Evolutionary conservation across 2,329 filamentous ascomycete genomes (phyloP), one percentile per base, ranked within the genome.

Genomic region (Amauroascus verrucosus): DNA sequence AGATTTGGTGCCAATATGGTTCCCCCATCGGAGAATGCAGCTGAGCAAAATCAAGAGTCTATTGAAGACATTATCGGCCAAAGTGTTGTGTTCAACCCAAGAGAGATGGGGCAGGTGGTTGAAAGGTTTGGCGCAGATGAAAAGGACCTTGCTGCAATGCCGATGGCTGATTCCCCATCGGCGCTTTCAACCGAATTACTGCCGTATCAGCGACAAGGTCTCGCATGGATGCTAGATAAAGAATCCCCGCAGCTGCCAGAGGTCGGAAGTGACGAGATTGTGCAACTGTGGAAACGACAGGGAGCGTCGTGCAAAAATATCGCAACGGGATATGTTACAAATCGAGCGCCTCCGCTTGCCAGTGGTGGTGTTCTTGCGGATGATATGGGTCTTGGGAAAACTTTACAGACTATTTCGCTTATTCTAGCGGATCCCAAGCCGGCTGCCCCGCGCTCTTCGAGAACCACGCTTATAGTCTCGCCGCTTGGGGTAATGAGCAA

Each of bases 361-460:
- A 86, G 82, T 48, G 89, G 89, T 16, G 89, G 89, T 30, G 89
- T 95, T 48, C 76, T 95, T 7, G 88, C 88, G 1, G 89, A 95
- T 65, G 89, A 95, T 62, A 95, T 95, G 90, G 89, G 89, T 2
- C 71, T 95, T 4, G 89, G 89, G 22, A 95, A 95, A 72, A 95
- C 89, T 0, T 76, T 95, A 7, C 86, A 95, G 65, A 78, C 89
- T 46, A 91, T 95, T 60, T 86, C 86, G 51, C 71, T 94, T 33
- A 84, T 95, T 53, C 70, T 90, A 58, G 73, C 78, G 1, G 79
- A 82, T 54, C 59, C 67, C 0, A 57, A 64, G 16, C 68, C 68
- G 1, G 66, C 62, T 48, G 73, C 74, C 14, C 61, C 67, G 3
- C 75, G 75, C 5, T 71, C 70, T 0, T 65, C 73, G 1, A 82